phyloP scores from a whole-genome alignment of 108 stramenopile genomes.

The Fragilariopsis cylindrus region DNA sequence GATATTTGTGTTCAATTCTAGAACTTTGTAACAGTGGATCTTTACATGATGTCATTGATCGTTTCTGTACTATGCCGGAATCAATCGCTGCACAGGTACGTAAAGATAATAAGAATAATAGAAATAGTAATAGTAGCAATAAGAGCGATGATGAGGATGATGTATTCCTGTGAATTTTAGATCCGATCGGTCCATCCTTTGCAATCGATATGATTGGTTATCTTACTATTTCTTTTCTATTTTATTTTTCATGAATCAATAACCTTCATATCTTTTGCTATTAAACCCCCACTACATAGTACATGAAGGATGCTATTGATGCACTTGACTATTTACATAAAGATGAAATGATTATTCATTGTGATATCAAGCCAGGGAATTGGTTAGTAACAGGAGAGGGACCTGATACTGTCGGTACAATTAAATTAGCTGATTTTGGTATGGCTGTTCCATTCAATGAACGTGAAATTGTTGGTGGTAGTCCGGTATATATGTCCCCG shows the following conservation, averaged over 20 bases:
- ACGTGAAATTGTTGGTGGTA: constrained; percentile 31
- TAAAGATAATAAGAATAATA: not conserved
- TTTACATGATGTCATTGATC: constrained; percentile 13
- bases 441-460: constrained; percentile 22
- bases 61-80: not conserved
- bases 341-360: constrained; percentile 15
- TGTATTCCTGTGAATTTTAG: not conserved
- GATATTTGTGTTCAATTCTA: constrained; percentile 24
- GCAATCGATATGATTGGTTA: no score
- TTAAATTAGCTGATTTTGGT: constrained; percentile 34
- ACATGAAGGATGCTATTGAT: constrained; percentile 7
- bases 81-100: constrained; percentile 4
- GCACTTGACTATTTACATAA: constrained; percentile 22
- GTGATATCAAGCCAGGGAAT: constrained; percentile 27
- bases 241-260: not conserved
- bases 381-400: constrained; percentile 13
- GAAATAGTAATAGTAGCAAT: not conserved
- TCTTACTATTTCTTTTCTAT: no score
- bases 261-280: not conserved
- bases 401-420: not conserved
- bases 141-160: not conserved
- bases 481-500: constrained; percentile 31
- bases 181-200: no score
- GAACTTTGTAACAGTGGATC: constrained; percentile 24
- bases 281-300: not conserved